These are phyloP conservation scores for Sporobolomyces pararoseus DNA, from an alignment of 768 basidiomycete species.

Conservation along the genomic window DNA sequence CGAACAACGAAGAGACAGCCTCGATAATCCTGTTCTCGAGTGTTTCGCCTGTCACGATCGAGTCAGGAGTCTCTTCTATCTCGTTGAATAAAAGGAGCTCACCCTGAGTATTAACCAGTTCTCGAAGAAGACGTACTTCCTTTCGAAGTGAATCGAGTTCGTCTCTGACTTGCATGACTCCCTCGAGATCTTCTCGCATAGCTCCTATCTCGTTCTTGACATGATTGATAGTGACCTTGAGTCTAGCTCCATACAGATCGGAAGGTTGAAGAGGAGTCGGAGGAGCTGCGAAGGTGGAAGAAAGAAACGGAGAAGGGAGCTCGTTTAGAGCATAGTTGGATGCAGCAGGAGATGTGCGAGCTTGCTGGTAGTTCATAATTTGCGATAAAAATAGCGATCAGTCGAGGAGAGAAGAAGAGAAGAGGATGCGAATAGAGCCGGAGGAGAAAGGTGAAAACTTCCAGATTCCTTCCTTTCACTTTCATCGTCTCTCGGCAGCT, in stretches of 20 bases:
- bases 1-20: not conserved
- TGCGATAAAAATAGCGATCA: not conserved
- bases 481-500: no score
- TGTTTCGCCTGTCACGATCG: not conserved
- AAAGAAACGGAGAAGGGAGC: not conserved
- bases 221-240: conserved; percentile 1
- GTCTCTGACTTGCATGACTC: conserved; percentile 2
- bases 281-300: not conserved
- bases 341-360: not conserved
- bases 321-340: not conserved
- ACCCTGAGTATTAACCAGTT: conserved; percentile 1
- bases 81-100: not conserved
- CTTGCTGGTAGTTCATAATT: not conserved
- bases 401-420: not conserved
- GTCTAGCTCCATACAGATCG: conserved; percentile 6
- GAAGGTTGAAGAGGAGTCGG: not conserved
- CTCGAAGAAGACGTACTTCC: not conserved
- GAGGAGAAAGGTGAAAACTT: not conserved
- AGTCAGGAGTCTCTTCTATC: not conserved
- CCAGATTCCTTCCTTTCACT: not conserved
- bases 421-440: not conserved
- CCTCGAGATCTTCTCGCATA: not conserved
- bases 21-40: conserved; percentile 6
- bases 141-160: conserved; percentile 7
- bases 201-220: conserved; percentile 21